Evolutionary conservation across 2,329 filamentous ascomycete genomes (phyloP), one percentile per base, ranked within the genome.

Genomic region (Paraconiothyrium brasiliense): DNA sequence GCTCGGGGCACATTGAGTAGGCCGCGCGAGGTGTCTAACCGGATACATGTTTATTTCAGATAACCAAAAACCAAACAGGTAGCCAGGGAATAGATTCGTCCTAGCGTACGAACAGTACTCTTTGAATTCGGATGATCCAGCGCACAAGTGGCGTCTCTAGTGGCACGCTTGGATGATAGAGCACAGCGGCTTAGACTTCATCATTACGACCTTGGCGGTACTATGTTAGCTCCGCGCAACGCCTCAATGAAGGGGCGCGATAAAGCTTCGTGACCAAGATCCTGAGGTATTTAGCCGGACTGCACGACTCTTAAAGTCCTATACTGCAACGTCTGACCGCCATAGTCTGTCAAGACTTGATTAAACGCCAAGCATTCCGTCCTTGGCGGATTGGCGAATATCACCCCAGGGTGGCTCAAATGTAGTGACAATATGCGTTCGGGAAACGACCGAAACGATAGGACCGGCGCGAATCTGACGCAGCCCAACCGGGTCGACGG

Each of bases 211-310:
- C 54, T 65, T 62, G 37, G 68, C 61, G 58, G 54, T 57, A 56
- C 37, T 52, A 22, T 56, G 44, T 44, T 50, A 47, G 59, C 59
- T 68, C 43, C 54, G 47, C 30, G 46, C 34, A 54, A 56, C 43
- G 60, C 59, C 34, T 46, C 37, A 30, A 34, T 14, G 37, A 34
- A 52, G 54, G 49, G 50, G 64, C 60, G 47, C 51, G 35, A 58
- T 58, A 62, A 71, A 71, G 71, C 67, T 58, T 56, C 66, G 60
- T 48, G 44, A 58, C 61, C 63, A 63, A 61, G 59, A 61, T 16
- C 54, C 51, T 56, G 39, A 70, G 66, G 69, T 57, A 62, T 71
- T 75, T 74, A 75, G 60, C 72, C 72, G 72, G 71, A 54, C 47
- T 56, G 61, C 66, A 67, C 66, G 59, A 55, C 48, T 64, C 47